A percentile compares a stretch with the other conserved stretches of the same genome.
phyloP scores from a whole-genome alignment of 805 yeast genomes.

The Teunomyces kruisii region DNA sequence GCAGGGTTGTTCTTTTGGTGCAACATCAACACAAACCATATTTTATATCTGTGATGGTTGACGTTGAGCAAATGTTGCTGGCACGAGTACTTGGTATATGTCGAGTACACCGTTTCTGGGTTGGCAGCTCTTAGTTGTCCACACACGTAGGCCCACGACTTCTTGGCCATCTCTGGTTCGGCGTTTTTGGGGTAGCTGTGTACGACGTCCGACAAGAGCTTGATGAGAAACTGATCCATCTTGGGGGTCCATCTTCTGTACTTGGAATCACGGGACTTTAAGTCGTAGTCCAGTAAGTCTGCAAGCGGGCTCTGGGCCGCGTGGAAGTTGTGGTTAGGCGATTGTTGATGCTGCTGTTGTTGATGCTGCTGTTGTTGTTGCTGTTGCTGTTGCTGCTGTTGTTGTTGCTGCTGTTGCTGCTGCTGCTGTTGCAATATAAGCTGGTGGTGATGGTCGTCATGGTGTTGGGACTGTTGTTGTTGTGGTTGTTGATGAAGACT shows the following conservation, averaged over 20 bases:
- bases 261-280: slow-evolving; percentile 35
- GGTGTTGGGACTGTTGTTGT: slow-evolving; percentile 6
- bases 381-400: slow-evolving; percentile 12
- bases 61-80: slow-evolving; percentile 39
- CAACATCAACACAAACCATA: slow-evolving; percentile 34
- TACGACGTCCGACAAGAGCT: slow-evolving; percentile 34
- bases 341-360: slow-evolving; percentile 10
- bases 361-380: slow-evolving; percentile 16
- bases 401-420: slow-evolving; percentile 13
- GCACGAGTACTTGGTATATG: slow-evolving; percentile 40
- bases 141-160: slow-evolving; percentile 38
- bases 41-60: slow-evolving; percentile 34
- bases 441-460: slow-evolving; percentile 3
- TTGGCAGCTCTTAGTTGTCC: slow-evolving; percentile 36
- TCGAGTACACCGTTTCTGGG: slow-evolving; percentile 40
- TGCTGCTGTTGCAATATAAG: slow-evolving; percentile 7
- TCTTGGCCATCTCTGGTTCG: slow-evolving; percentile 33
- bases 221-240: slow-evolving; percentile 36
- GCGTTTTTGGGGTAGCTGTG: slow-evolving; percentile 33
- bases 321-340: slow-evolving; percentile 9
- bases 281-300: slow-evolving; percentile 28
- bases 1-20: slow-evolving; percentile 23
- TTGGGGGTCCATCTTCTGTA: slow-evolving; percentile 39
- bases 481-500: slow-evolving; percentile 5
- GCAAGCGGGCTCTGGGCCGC: slow-evolving; percentile 11